Percentiles rank a stretch among this genome's conserved stretches.
Evolutionary conservation across 2,329 filamentous ascomycete species (phyloP).

Genomic region (Monosporascus ibericus): DNA sequence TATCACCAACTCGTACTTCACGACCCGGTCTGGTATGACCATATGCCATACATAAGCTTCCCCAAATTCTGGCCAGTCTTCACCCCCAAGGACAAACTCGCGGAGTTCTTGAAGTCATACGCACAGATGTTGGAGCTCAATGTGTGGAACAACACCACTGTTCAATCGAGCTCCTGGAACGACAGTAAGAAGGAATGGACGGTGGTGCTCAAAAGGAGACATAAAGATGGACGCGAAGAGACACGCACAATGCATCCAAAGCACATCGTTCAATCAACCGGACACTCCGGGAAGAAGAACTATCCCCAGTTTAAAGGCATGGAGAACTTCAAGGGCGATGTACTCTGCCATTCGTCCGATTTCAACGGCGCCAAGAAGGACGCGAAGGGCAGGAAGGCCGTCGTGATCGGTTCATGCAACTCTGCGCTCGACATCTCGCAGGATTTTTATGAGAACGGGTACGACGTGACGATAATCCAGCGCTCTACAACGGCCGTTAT

Average conservation of each 20-base stretch:
- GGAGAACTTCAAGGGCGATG: constrained; percentile 43
- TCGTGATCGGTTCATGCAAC: constrained; percentile 54
- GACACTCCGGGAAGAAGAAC: constrained; percentile 61
- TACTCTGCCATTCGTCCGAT: constrained; percentile 49
- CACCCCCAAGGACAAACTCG: constrained; percentile 63
- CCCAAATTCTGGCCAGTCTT: constrained; percentile 59
- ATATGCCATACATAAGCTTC: constrained; percentile 56
- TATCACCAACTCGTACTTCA: constrained; percentile 55
- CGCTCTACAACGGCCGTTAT: constrained; percentile 52
- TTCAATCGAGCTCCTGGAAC: constrained; percentile 41
- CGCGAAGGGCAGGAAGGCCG: constrained; percentile 39
- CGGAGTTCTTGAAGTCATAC: constrained; percentile 58
- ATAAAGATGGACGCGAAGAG: constrained; percentile 27
- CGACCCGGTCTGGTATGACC: constrained; percentile 54
- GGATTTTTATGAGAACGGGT: constrained; percentile 52
- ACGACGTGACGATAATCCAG: constrained; percentile 55
- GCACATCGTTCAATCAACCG: constrained; percentile 62
- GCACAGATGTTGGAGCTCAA: constrained; percentile 57
- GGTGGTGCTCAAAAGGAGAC: constrained; percentile 28
- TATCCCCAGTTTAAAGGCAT: constrained; percentile 51
- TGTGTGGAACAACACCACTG: constrained; percentile 49
- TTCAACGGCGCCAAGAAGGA: constrained; percentile 38
- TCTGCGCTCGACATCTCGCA: constrained; percentile 55
- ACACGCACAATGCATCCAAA: constrained; percentile 52
- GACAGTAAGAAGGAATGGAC: constrained; percentile 47